Base-by-base conservation (phyloP, 352 stramenopile species). In the Elongisporangium prolatum region DNA sequence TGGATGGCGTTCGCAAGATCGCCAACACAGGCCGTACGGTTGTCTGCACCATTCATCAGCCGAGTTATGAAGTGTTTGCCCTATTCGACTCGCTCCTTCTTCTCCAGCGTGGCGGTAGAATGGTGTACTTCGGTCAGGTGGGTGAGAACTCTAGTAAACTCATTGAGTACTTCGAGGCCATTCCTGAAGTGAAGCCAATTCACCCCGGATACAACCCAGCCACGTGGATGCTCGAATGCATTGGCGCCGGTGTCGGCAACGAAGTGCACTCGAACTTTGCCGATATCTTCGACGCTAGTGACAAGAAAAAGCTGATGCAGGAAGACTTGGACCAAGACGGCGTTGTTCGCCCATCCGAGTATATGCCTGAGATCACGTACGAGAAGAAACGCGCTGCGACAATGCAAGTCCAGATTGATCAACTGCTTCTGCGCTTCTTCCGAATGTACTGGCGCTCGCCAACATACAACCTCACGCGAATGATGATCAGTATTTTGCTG, bases 1-100 rank as follows among this genome's bases (percentile, higher is more conserved):
- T 97, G 62, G 77, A 85, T n/a, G 76, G 93, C 2, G 74, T 97
- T 16, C 88, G 91, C 56, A 93, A 95, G 59, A 83, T 97, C 53
- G 88, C 90, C 13, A 61, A 70, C 53, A 77, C 76, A 4, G 87
- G 88, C 1, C 64, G 77, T n/a, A 93, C 81, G 4, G 76, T 98
- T 25, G 71, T 97, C 0, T 97, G 93, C 54, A 97, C 89, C 8
- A 98, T 98, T 64, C 92, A 98, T 63, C 92, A 98, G 66, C 92
- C 92, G 17, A 84, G 74, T n/a, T 85, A 76, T 2, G 84, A 97
- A 51, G 83, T 97, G 7, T 97, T 97, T 34, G 77, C 80, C n/a
- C 76, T 88, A 20, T 96, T 97, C 59, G 86, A 97, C 63, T 79
- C 79, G 38, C 55, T 97, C 8, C 72, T 97, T 51, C 58, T 97